These are phyloP conservation scores for Aciculoconidium aculeatum DNA, from an alignment of 805 yeast genomes.

Conservation along the genomic window DNA sequence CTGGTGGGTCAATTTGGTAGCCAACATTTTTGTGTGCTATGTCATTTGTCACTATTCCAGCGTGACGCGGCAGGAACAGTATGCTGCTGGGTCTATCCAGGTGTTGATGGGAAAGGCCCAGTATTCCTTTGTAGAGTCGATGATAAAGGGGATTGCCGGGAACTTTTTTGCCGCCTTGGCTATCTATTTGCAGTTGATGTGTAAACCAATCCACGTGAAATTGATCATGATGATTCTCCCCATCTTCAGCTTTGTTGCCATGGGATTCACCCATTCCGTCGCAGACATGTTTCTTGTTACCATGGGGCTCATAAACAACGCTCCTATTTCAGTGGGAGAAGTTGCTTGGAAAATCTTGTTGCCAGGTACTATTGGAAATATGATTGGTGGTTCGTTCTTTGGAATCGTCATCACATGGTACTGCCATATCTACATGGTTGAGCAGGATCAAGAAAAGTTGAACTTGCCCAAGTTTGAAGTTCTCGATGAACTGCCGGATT, in stretches of 20 bases:
- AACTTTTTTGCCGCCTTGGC: constrained; percentile 75
- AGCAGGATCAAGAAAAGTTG: constrained; percentile 56
- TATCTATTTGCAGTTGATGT: constrained; percentile 70
- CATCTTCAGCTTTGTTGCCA: constrained; percentile 67
- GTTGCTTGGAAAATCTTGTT: constrained; percentile 70
- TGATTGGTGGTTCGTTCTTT: constrained; percentile 72
- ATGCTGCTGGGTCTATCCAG: constrained; percentile 43
- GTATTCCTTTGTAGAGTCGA: constrained; percentile 52
- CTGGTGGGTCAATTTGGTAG: constrained; percentile 61
- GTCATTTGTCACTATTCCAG: constrained; percentile 55
- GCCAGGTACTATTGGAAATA: constrained; percentile 70
- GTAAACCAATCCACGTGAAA: constrained; percentile 75
- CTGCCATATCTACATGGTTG: constrained; percentile 66
- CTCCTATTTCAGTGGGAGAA: constrained; percentile 54
- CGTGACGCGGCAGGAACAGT: constrained; percentile 34
- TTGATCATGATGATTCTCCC: constrained; percentile 60
- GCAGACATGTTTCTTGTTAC: constrained; percentile 75
- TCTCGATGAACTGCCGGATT: constrained; percentile 75
- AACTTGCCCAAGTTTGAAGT: constrained; percentile 65
- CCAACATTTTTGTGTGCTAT: constrained; percentile 60
- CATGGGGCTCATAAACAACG: constrained; percentile 63
- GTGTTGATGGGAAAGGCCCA: constrained; percentile 40
- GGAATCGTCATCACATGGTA: constrained; percentile 65
- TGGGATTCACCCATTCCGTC: constrained; percentile 76
- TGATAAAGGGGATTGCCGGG: constrained; percentile 69